Evolutionary conservation across 2,329 filamentous ascomycete genomes (phyloP).

Genomic region (Clarireedia hainanense): DNA sequence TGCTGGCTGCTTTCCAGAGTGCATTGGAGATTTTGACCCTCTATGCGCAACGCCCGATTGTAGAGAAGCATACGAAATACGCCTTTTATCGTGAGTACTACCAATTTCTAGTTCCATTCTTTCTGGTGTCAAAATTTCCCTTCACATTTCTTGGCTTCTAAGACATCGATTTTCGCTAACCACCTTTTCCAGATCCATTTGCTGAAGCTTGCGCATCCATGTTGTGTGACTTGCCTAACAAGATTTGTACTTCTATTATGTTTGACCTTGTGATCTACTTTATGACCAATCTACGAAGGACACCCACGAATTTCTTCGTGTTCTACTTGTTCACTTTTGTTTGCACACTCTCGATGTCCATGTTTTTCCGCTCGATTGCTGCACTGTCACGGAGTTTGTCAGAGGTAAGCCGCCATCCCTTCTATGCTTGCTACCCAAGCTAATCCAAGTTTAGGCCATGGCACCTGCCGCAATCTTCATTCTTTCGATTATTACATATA

Average conservation of each 20-base stretch:
- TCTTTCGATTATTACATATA: conserved; percentile 43
- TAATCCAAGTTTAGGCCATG: conserved; percentile 16
- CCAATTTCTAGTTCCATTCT: too few relatives aligned
- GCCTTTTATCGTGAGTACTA: conserved; percentile 57
- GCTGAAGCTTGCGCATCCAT: conserved; percentile 56
- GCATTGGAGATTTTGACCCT: conserved; percentile 69
- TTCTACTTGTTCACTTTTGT: conserved; percentile 71
- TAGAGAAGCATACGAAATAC: conserved; percentile 83
- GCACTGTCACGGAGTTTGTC: conserved; percentile 66
- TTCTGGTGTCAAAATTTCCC: too few relatives aligned
- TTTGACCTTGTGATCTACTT: conserved; percentile 85
- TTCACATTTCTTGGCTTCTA: too few relatives aligned
- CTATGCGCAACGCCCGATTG: conserved; percentile 82
- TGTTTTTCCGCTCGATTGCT: conserved; percentile 79
- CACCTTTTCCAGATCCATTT: conserved; percentile 48
- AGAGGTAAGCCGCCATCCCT: conserved; percentile 32
- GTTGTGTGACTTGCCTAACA: conserved; percentile 75
- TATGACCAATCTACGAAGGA: conserved; percentile 71
- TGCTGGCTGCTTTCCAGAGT: conserved; percentile 57
- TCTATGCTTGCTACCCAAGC: neutral
- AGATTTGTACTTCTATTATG: conserved; percentile 61
- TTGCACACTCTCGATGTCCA: conserved; percentile 71
- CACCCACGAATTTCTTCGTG: conserved; percentile 74
- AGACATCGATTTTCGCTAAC: too few relatives aligned
- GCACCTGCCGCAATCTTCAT: conserved; percentile 45